A percentile compares a stretch with the other conserved stretches of the same genome.
phyloP scores from a whole-genome alignment of 331 rosid species.

The Quercus lobata region DNA sequence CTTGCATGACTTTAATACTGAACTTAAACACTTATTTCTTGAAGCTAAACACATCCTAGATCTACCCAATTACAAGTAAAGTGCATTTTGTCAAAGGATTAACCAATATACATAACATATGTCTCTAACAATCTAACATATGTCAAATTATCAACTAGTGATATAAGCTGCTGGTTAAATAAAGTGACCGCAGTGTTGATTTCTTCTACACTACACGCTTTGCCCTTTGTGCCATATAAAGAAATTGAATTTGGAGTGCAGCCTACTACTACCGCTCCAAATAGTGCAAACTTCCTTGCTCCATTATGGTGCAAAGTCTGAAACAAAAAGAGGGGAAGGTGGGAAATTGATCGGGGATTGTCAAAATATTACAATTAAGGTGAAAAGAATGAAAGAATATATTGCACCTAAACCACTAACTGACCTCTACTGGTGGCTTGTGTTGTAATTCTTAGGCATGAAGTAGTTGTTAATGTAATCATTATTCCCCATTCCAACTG shows the following conservation, averaged over 20 bases:
- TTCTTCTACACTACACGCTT: conserved; percentile 35
- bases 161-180: conserved; percentile 38
- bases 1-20: too few species aligned
- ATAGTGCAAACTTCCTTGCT: conserved; percentile 57
- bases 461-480: conserved; percentile 74
- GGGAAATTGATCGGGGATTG: neutral
- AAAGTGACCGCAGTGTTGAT: conserved; percentile 27
- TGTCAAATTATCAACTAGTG: conserved; percentile 15
- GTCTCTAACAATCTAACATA: too few species aligned
- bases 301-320: conserved; percentile 44
- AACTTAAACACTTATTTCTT: too few species aligned
- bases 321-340: neutral
- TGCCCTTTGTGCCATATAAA: conserved; percentile 21
- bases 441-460: conserved; percentile 16
- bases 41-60: too few species aligned
- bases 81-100: too few species aligned
- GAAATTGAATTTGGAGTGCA: conserved; percentile 47
- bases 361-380: too few species aligned
- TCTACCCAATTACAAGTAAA: too few species aligned
- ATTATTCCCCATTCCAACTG: conserved; percentile 44
- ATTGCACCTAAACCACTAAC: neutral
- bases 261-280: conserved; percentile 43
- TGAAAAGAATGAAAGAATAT: neutral
- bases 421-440: conserved; percentile 26
- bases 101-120: too few species aligned